Conservation (phyloP, 2,329 filamentous ascomycete genomes). For the Botrytis medusae region DNA sequence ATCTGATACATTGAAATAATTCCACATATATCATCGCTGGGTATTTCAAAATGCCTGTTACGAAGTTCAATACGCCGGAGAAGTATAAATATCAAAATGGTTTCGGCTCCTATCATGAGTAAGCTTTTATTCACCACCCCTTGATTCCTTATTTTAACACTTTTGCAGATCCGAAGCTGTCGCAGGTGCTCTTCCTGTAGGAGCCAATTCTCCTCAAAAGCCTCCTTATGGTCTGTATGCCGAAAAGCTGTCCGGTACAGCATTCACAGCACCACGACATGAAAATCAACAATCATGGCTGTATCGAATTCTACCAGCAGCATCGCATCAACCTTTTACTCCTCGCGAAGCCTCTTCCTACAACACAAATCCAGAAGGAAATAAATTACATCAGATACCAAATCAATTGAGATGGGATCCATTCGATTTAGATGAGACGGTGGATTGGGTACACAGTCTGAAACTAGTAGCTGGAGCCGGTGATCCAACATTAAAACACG, state of each 20-base stretch:
- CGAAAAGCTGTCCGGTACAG: conserved; percentile 60
- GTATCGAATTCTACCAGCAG: conserved; percentile 55
- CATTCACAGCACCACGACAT: conserved; percentile 56
- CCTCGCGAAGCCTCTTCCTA: conserved; percentile 47
- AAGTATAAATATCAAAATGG: conserved; percentile 69
- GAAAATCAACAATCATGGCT: conserved; percentile 60
- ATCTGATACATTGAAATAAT: no score
- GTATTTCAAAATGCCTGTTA: conserved; percentile 56
- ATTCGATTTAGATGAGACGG: conserved; percentile 68
- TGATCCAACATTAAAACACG: conserved; percentile 74
- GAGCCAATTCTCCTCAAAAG: conserved; percentile 68
- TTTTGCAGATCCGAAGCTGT: conserved; percentile 60
- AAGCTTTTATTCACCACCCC: conserved; percentile 24
- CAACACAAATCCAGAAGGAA: conserved; percentile 42
- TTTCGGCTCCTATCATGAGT: conserved; percentile 69
- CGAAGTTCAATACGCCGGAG: conserved; percentile 61
- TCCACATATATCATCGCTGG: neutral
- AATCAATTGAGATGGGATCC: conserved; percentile 76
- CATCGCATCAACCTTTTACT: conserved; percentile 51
- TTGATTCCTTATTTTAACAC: conserved; percentile 22
- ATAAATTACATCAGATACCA: conserved; percentile 65
- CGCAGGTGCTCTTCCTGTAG: conserved; percentile 62
- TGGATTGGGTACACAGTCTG: conserved; percentile 64
- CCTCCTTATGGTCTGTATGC: conserved; percentile 67
- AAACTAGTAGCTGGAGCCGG: conserved; percentile 75